phyloP scores from a whole-genome alignment of 768 basidiomycete species.

The Grammothele lineata region DNA sequence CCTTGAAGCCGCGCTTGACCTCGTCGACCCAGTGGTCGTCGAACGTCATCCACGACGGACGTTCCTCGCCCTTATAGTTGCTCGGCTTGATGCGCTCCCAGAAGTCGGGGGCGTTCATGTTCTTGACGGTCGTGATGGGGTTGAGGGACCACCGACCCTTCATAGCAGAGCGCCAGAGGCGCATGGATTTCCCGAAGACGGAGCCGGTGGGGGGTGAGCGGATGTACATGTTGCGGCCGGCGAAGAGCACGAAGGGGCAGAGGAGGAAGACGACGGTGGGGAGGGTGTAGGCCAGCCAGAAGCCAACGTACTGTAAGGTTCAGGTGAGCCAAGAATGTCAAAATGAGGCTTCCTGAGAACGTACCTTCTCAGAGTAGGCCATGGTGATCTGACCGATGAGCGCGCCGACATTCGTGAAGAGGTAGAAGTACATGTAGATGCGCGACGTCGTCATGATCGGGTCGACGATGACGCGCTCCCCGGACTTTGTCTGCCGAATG shows the following conservation, averaged over 20 bases:
- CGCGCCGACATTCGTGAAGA: slow-evolving; percentile 72
- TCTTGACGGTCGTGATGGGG: slow-evolving; percentile 38
- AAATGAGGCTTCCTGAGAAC: too few species aligned
- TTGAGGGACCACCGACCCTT: slow-evolving; percentile 31
- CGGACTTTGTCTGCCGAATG: slow-evolving; percentile 42
- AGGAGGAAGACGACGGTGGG: slow-evolving; percentile 36
- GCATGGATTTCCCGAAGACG: slow-evolving; percentile 30
- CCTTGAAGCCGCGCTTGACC: slow-evolving; percentile 66
- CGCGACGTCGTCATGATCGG: slow-evolving; percentile 62
- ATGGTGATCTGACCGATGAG: slow-evolving; percentile 64
- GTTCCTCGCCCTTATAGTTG: slow-evolving; percentile 33
- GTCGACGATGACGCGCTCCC: slow-evolving; percentile 74
- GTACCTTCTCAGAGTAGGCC: slow-evolving; percentile 45
- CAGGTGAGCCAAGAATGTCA: too few species aligned
- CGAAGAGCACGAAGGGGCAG: slow-evolving; percentile 35
- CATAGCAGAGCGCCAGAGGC: slow-evolving; percentile 26
- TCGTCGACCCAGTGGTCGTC: slow-evolving; percentile 82
- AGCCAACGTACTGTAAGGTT: slow-evolving; percentile 34
- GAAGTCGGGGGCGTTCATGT: slow-evolving; percentile 57
- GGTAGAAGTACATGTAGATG: slow-evolving; percentile 76
- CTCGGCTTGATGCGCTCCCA: slow-evolving; percentile 75
- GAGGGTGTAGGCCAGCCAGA: slow-evolving; percentile 35
- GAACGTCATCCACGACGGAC: slow-evolving; percentile 68
- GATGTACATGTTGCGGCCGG: slow-evolving; percentile 33
- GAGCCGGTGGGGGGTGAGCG: slow-evolving; percentile 38